Conservation (phyloP, 2,329 filamentous ascomycete genomes). For the Fusarium ambrosium region DNA sequence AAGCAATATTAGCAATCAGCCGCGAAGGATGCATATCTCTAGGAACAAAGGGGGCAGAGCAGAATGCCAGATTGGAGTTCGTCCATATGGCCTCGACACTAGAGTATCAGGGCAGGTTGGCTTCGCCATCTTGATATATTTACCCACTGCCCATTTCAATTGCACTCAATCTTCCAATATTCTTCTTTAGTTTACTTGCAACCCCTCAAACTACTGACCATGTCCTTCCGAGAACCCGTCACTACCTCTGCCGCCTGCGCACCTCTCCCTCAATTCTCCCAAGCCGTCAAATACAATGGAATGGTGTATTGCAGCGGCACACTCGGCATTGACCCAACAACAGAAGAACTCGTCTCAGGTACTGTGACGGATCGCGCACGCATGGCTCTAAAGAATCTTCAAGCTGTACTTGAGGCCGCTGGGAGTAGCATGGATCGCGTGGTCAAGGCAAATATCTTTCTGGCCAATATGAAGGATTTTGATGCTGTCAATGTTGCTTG, state of each 20-base stretch:
- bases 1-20: neutral
- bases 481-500: conserved; percentile 5
- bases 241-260: neutral
- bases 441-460: conserved; percentile 18
- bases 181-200: too few relatives aligned
- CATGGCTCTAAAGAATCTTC: neutral
- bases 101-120: neutral
- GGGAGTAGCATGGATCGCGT: conserved; percentile 5
- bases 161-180: too few relatives aligned
- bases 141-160: neutral
- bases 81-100: neutral
- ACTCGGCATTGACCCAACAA: conserved; percentile 56
- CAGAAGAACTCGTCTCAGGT: neutral
- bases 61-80: neutral
- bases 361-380: neutral
- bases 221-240: neutral
- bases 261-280: conserved; percentile 67
- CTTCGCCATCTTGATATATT: neutral
- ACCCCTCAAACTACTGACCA: neutral
- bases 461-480: conserved; percentile 13
- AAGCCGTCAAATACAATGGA: conserved; percentile 73
- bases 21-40: neutral
- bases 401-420: conserved; percentile 6
- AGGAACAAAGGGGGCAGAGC: neutral
- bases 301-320: conserved; percentile 78